Conservation (phyloP, 2,329 filamentous ascomycete species). For the Penicillium sp. region DNA sequence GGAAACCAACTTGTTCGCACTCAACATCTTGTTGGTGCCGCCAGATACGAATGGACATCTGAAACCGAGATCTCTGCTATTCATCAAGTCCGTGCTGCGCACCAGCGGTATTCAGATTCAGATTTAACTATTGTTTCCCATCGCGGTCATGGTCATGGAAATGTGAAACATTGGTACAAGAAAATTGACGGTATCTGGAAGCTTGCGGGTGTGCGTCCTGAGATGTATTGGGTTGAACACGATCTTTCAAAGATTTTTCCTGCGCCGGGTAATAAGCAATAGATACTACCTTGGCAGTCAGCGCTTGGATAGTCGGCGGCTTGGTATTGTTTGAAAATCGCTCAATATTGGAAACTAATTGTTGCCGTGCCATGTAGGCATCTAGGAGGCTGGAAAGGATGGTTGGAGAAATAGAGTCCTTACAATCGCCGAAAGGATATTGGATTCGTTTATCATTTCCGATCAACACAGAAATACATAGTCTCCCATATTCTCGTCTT, state of each 20-base stretch:
- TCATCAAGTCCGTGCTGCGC: conserved; percentile 62
- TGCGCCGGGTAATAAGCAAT: neutral
- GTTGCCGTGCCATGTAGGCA: too few relatives aligned
- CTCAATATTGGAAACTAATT: too few relatives aligned
- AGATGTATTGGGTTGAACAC: conserved; percentile 17
- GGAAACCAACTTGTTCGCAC: conserved; percentile 20
- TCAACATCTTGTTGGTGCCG: conserved; percentile 24
- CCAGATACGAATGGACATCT: conserved; percentile 3
- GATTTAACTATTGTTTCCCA: conserved; percentile 49
- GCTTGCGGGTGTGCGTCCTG: conserved; percentile 58
- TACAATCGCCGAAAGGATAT: too few relatives aligned
- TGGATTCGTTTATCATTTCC: too few relatives aligned
- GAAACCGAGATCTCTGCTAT: conserved; percentile 53
- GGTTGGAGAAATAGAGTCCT: too few relatives aligned
- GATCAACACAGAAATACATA: too few relatives aligned
- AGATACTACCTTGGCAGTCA: too few relatives aligned
- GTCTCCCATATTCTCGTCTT: too few relatives aligned
- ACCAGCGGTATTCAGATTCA: conserved; percentile 59
- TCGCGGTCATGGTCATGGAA: conserved; percentile 61
- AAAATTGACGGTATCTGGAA: conserved; percentile 62
- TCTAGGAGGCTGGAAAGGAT: too few relatives aligned
- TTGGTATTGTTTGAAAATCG: too few relatives aligned
- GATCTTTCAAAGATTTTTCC: conserved; percentile 10
- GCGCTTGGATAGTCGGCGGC: too few relatives aligned
- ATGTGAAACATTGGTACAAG: conserved; percentile 59